These are phyloP conservation scores for Scutellaria baicalensis DNA, from an alignment of 257 asterid genomes.

Conservation along the genomic window DNA sequence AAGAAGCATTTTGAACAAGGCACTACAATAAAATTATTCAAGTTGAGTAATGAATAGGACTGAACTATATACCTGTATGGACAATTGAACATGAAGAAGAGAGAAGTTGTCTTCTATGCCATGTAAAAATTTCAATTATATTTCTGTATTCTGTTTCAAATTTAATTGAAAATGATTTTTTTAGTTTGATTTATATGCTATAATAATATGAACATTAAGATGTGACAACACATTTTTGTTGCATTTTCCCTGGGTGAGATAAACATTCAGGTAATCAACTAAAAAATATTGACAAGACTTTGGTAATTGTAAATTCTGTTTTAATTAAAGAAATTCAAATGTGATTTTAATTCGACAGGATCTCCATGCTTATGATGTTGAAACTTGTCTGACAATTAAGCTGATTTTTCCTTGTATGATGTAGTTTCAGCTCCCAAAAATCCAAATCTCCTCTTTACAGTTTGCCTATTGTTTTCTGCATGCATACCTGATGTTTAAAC, in stretches of 20 bases:
- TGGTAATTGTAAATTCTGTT: neutral
- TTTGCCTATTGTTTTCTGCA: conserved; percentile 6
- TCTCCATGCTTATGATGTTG: neutral
- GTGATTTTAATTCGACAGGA: neutral
- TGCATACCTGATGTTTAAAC: conserved; percentile 19
- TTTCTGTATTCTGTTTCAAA: neutral
- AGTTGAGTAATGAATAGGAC: neutral
- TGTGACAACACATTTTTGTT: too few relatives aligned
- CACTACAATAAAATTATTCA: neutral
- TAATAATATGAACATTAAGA: too few relatives aligned
- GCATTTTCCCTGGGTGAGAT: too few relatives aligned
- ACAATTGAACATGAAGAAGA: neutral
- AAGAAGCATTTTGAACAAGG: neutral
- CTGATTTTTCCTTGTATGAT: neutral
- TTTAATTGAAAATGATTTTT: neutral
- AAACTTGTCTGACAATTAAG: neutral
- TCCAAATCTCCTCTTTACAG: neutral
- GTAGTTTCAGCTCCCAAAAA: neutral
- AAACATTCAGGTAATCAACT: too few relatives aligned
- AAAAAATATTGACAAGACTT: too few relatives aligned
- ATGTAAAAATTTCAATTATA: neutral
- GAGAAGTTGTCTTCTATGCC: neutral
- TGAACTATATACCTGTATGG: neutral
- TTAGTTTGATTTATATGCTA: neutral
- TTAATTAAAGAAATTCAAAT: neutral